A percentile compares a stretch with the other conserved stretches of the same genome.
Evolutionary conservation across 352 stramenopile species (phyloP).

Genomic region (Globisporangium parvum): DNA sequence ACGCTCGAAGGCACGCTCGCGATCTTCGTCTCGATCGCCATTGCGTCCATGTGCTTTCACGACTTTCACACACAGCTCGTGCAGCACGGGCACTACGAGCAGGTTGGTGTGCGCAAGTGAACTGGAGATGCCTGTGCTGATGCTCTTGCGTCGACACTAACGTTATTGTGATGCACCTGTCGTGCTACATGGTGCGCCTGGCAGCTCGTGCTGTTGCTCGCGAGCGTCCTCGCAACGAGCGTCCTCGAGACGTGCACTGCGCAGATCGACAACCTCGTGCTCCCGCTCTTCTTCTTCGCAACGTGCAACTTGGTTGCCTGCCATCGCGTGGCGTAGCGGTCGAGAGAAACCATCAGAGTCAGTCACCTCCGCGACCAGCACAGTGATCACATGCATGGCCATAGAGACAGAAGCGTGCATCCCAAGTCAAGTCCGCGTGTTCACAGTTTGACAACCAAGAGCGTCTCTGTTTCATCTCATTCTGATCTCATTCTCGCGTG

Average conservation of each 20-base stretch:
- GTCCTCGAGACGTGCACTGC: constrained; percentile 60
- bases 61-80: constrained; percentile 23
- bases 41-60: constrained; percentile 47
- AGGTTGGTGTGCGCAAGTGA: constrained; percentile 21
- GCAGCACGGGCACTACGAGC: constrained; percentile 17
- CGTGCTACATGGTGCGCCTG: no score
- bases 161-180: no score
- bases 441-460: not conserved
- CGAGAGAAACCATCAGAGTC: no score
- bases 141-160: no score
- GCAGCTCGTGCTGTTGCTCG: constrained; percentile 21
- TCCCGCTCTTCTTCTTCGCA: constrained; percentile 64
- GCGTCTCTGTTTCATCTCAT: not conserved
- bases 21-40: constrained; percentile 49
- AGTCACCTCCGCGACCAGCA: no score
- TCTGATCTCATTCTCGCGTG: not conserved
- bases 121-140: not conserved
- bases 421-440: not conserved
- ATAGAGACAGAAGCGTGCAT: no score
- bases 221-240: constrained; percentile 41
- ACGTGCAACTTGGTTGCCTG: constrained; percentile 48
- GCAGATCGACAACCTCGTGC: constrained; percentile 82
- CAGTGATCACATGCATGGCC: no score
- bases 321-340: constrained; percentile 8
- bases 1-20: constrained; percentile 56